Evolutionary conservation across 2,329 filamentous ascomycete genomes (phyloP).

Genomic region (Pyrenophora seminiperda): DNA sequence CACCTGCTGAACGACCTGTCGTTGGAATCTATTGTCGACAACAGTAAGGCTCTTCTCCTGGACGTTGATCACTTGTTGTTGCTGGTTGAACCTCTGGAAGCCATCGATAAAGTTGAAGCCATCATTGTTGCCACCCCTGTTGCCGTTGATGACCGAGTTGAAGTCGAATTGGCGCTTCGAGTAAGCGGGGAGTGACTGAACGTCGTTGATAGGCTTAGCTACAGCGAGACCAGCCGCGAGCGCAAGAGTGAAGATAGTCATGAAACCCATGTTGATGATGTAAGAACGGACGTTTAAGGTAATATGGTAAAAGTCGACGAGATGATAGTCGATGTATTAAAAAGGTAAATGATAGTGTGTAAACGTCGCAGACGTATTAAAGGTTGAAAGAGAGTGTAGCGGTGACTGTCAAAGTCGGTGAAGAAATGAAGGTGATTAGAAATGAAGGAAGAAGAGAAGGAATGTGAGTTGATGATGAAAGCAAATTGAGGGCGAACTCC

Average conservation of each 20-base stretch:
- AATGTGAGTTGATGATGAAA: constrained; percentile 25
- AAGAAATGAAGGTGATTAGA: constrained; percentile 33
- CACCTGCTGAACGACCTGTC: constrained; percentile 34
- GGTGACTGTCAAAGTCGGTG: constrained; percentile 47
- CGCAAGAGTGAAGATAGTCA: constrained; percentile 31
- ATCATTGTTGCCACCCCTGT: constrained; percentile 16
- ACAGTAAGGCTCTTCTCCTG: constrained; percentile 36
- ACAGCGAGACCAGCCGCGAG: constrained; percentile 43
- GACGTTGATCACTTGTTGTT: constrained; percentile 37
- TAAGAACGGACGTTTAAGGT: neutral
- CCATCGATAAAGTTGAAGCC: constrained; percentile 41
- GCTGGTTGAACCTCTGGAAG: constrained; percentile 40
- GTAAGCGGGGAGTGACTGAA: constrained; percentile 19
- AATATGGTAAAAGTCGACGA: neutral
- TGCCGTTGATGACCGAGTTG: constrained; percentile 27
- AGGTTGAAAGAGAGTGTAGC: constrained; percentile 25
- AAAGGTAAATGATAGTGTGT: constrained; percentile 32
- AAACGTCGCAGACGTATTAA: constrained; percentile 43
- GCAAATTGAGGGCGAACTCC: constrained; percentile 17
- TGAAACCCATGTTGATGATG: constrained; percentile 37
- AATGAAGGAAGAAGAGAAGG: constrained; percentile 26
- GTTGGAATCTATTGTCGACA: constrained; percentile 31
- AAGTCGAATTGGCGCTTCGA: constrained; percentile 21
- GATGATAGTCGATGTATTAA: constrained; percentile 23
- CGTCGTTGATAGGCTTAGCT: constrained; percentile 34